These are phyloP conservation scores for Phytophthora cactorum DNA, from an alignment of 352 stramenopile species.

Conservation along the genomic window DNA sequence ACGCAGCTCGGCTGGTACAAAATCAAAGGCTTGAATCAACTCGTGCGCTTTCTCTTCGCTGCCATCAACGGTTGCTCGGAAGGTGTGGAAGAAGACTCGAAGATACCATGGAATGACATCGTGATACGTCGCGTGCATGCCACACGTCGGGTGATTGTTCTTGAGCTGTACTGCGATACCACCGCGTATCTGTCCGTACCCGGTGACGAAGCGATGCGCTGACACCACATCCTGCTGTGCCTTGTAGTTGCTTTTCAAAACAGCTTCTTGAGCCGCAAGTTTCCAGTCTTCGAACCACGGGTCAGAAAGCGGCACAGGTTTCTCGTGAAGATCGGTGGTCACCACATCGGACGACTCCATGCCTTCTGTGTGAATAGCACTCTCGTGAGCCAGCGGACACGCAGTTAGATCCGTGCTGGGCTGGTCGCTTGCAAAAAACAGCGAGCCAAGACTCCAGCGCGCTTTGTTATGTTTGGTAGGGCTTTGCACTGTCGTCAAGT, in stretches of 20 bases:
- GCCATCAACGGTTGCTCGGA: conserved; percentile 29
- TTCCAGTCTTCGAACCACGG: conserved; percentile 41
- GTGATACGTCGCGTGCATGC: conserved; percentile 70
- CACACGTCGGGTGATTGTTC: conserved; percentile 58
- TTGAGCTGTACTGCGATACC: conserved; percentile 71
- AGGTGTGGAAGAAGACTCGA: conserved; percentile 80
- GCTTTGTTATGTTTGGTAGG: conserved; percentile 28
- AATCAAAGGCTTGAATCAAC: conserved; percentile 42
- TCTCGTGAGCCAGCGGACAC: conserved; percentile 50
- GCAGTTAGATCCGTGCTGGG: conserved; percentile 24
- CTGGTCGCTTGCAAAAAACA: conserved; percentile 49
- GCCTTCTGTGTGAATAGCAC: conserved; percentile 46
- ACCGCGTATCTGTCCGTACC: conserved; percentile 76
- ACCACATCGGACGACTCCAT: conserved; percentile 3
- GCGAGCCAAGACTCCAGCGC: conserved; percentile 47
- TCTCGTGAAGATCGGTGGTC: conserved; percentile 35
- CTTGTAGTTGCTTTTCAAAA: conserved; percentile 12
- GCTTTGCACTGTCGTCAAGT: conserved; percentile 63
- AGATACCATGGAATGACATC: conserved; percentile 87
- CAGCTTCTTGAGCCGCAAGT: conserved; percentile 10
- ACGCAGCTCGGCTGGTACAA: conserved; percentile 66
- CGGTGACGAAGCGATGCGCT: conserved; percentile 79
- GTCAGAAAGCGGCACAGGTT: conserved; percentile 7
- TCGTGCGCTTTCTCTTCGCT: conserved; percentile 18
- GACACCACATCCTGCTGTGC: conserved; percentile 45